Evolutionary conservation across 2,329 filamentous ascomycete genomes (phyloP).

Genomic region (Exophiala xenobiotica): DNA sequence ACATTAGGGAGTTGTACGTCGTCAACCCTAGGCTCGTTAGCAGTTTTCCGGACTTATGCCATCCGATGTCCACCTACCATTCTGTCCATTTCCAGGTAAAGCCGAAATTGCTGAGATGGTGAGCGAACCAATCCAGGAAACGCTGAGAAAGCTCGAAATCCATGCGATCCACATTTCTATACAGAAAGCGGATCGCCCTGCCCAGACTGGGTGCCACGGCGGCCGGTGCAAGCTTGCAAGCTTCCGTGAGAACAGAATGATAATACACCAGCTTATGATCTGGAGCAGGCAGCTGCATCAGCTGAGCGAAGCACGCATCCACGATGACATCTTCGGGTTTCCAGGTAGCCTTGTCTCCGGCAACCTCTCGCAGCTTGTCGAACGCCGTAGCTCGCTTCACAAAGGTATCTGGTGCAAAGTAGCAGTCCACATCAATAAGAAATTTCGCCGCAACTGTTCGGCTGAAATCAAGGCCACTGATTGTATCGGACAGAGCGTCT

Average conservation of each 20-base stretch:
- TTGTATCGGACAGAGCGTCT: conserved; percentile 84
- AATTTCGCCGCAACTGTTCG: conserved; percentile 82
- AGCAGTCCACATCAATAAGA: conserved; percentile 91
- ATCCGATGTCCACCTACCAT: conserved; percentile 58
- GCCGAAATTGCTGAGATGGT: conserved; percentile 97
- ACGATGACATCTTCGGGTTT: conserved; percentile 97
- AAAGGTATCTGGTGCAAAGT: conserved; percentile 86
- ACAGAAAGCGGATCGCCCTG: conserved; percentile 87
- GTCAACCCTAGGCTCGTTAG: conserved; percentile 57
- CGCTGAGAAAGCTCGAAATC: conserved; percentile 83
- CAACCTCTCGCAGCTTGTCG: conserved; percentile 72
- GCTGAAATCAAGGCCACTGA: conserved; percentile 93
- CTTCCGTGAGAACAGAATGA: conserved; percentile 89
- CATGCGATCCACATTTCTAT: conserved; percentile 75
- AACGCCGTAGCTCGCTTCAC: conserved; percentile 91
- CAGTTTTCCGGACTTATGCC: not conserved
- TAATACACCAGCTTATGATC: conserved; percentile 97
- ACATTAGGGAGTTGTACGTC: conserved; percentile 75
- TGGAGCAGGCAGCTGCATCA: conserved; percentile 80
- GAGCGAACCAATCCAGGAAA: conserved; percentile 96
- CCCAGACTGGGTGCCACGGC: conserved; percentile 95
- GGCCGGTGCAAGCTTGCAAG: conserved; percentile 91
- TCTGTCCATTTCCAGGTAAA: conserved; percentile 99
- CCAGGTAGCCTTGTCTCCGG: conserved; percentile 73
- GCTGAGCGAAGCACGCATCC: conserved; percentile 95